Evolutionary conservation across 2,329 filamentous ascomycete genomes (phyloP), one percentile per base, ranked within the genome.

Genomic region (Fusarium brevicatenulatum): DNA sequence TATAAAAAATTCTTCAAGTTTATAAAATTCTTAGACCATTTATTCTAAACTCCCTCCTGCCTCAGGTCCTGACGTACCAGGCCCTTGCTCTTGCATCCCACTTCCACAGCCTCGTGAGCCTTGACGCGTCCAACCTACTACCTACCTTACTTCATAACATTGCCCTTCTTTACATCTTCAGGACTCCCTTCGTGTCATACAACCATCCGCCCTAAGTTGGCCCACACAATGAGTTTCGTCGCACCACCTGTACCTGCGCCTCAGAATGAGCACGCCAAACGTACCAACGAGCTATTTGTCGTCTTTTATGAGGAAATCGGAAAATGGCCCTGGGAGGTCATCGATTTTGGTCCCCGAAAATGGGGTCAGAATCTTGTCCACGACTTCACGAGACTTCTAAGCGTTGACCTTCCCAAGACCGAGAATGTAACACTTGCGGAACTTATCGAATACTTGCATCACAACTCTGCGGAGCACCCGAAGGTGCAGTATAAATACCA

Each of bases 281-380:
- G 2, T 3, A 25, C 36, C 0, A 18, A 37, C 5, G 4, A 23
- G 5, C 7, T 47, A 1, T 64, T 69, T 16, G 10, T 9, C 0
- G 2, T 25, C 2, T 64, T 69, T 6, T 21, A 64, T 5, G 6
- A 58, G 1, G 30, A 25, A 8, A 7, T 63, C 1, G 49, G 54
- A 2, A n/a, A 50, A 25, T 70, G 67, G 67, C 67, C 67, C 1
- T 70, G 67, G 67, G 10, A 70, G 7, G 32, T 70, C 4, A 54
- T 54, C 3, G 25, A 7, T 0, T 70, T 70, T 4, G 39, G 54
- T 2, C 67, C 67, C 4, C 5, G 9, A 3, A 30, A 3, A 21
- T 70, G 67, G 67, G 36, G 32, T 1, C 34, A 59, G 8, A 42
- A 32, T 13, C 19, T 42, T 3, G 5, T 21, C 7, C 4, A 2